These are phyloP conservation scores for Jaapia argillacea DNA, from an alignment of 768 basidiomycete genomes.

Conservation along the genomic window DNA sequence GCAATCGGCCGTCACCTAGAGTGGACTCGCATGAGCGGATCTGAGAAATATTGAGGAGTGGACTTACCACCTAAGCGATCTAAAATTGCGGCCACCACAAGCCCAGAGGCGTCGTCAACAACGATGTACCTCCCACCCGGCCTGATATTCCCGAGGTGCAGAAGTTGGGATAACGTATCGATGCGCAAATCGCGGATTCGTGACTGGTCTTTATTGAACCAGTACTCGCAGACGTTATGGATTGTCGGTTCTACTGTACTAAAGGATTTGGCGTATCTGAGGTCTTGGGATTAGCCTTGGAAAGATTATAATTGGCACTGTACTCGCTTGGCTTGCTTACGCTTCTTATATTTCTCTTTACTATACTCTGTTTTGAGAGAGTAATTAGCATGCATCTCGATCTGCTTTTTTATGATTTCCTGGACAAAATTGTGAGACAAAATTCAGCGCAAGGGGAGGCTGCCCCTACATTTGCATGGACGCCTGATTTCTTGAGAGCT, in stretches of 20 bases:
- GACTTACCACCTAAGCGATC: conserved; percentile 76
- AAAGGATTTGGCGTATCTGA: conserved; percentile 80
- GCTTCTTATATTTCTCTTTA: conserved; percentile 96
- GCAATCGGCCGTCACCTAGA: conserved; percentile 66
- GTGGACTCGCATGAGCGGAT: neutral
- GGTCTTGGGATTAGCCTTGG: neutral
- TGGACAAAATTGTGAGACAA: too few relatives aligned
- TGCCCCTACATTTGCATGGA: conserved; percentile 57
- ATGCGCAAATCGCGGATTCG: conserved; percentile 77
- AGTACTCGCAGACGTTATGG: conserved; percentile 82
- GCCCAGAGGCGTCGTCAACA: conserved; percentile 87
- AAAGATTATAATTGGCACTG: neutral
- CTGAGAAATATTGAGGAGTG: conserved; percentile 1
- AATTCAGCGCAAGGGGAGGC: too few relatives aligned
- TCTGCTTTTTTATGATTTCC: conserved; percentile 94
- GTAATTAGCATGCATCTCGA: conserved; percentile 87
- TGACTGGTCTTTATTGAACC: conserved; percentile 76
- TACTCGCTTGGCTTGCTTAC: conserved; percentile 91
- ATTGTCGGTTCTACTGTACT: conserved; percentile 82
- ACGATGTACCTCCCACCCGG: conserved; percentile 84
- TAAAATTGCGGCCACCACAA: conserved; percentile 76
- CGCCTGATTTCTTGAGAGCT: conserved; percentile 70
- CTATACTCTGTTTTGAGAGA: conserved; percentile 95
- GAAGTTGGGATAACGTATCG: conserved; percentile 83
- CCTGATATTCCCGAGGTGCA: conserved; percentile 72